Conservation (phyloP, 768 basidiomycete species). For the Strobilomyces confusus region DNA sequence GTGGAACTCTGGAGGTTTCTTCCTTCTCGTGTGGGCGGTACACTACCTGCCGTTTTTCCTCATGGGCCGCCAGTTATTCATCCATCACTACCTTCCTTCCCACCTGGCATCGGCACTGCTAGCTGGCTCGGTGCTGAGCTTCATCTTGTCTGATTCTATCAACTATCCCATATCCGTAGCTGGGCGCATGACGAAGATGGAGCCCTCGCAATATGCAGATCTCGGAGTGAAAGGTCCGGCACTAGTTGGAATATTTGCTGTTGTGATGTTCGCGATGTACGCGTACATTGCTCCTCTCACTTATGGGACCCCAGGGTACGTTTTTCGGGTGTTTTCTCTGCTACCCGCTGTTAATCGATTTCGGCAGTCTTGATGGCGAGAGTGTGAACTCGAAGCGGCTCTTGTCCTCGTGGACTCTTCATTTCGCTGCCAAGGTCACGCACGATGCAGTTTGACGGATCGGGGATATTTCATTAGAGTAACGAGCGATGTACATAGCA, state of each 20-base stretch:
- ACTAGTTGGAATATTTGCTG: slow-evolving; percentile 51
- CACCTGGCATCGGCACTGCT: slow-evolving; percentile 91
- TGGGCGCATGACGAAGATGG: slow-evolving; percentile 61
- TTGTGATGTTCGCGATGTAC: slow-evolving; percentile 62
- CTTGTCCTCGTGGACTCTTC: slow-evolving; percentile 88
- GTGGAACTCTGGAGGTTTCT: slow-evolving; percentile 95
- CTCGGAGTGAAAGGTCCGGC: slow-evolving; percentile 74
- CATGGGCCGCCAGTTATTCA: slow-evolving; percentile 94
- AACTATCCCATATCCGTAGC: slow-evolving; percentile 84
- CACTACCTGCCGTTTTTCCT: slow-evolving; percentile 98
- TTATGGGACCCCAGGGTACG: slow-evolving; percentile 95
- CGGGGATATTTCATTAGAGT: slow-evolving; percentile 10
- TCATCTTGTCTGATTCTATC: slow-evolving; percentile 83
- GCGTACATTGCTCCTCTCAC: slow-evolving; percentile 84
- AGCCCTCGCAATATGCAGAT: slow-evolving; percentile 58
- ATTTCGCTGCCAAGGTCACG: slow-evolving; percentile 76
- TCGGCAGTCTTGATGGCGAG: slow-evolving; percentile 71
- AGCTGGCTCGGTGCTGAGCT: slow-evolving; percentile 89
- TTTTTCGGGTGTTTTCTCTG: slow-evolving; percentile 12
- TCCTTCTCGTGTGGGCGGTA: slow-evolving; percentile 89
- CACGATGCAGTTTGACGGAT: slow-evolving; percentile 31
- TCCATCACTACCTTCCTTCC: slow-evolving; percentile 97
- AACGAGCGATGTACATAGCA: slow-evolving; percentile 18
- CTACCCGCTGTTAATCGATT: slow-evolving; percentile 15
- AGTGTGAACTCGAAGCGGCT: slow-evolving; percentile 81